These are phyloP conservation scores for Sugiyamaella smithiae DNA, from an alignment of 805 yeast genomes.

Conservation along the genomic window DNA sequence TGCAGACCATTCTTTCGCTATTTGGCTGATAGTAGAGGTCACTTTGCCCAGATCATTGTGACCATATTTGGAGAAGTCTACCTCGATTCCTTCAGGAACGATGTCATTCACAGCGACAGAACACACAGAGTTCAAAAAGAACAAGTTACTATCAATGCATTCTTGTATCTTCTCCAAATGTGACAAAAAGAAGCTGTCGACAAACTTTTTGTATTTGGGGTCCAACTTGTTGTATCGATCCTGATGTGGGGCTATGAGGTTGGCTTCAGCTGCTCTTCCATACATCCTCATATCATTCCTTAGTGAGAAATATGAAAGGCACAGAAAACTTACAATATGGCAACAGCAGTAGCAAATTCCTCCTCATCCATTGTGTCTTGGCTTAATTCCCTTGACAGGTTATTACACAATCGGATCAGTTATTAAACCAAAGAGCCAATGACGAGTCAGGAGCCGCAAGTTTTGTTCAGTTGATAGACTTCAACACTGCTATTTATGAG, in stretches of 20 bases:
- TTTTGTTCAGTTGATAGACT: too few species aligned
- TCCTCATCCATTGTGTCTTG: slow-evolving; percentile 12
- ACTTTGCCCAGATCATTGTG: slow-evolving; percentile 55
- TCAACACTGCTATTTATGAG: too few species aligned
- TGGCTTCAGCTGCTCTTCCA: slow-evolving; percentile 9
- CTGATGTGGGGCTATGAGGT: slow-evolving; percentile 16
- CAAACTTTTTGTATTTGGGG: slow-evolving; percentile 2
- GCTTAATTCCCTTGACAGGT: too few species aligned
- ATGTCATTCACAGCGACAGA: slow-evolving; percentile 16
- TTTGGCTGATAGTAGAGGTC: slow-evolving; percentile 57
- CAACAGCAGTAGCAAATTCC: slow-evolving; percentile 2
- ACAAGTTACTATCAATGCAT: slow-evolving; percentile 21
- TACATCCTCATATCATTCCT: slow-evolving; percentile 12
- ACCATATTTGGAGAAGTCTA: slow-evolving; percentile 29
- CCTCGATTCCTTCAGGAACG: not conserved
- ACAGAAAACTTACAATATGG: slow-evolving; percentile 2
- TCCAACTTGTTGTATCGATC: slow-evolving; percentile 12
- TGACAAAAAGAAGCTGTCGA: slow-evolving; percentile 8
- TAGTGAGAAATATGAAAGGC: too few species aligned
- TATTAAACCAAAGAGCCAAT: too few species aligned
- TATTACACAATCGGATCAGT: too few species aligned
- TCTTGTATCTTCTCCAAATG: slow-evolving; percentile 19
- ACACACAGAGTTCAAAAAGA: slow-evolving; percentile 25
- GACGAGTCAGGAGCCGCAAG: too few species aligned
- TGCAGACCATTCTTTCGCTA: slow-evolving; percentile 74